phyloP scores from a whole-genome alignment of 768 basidiomycete genomes.

The Hypholoma fasciculare region DNA sequence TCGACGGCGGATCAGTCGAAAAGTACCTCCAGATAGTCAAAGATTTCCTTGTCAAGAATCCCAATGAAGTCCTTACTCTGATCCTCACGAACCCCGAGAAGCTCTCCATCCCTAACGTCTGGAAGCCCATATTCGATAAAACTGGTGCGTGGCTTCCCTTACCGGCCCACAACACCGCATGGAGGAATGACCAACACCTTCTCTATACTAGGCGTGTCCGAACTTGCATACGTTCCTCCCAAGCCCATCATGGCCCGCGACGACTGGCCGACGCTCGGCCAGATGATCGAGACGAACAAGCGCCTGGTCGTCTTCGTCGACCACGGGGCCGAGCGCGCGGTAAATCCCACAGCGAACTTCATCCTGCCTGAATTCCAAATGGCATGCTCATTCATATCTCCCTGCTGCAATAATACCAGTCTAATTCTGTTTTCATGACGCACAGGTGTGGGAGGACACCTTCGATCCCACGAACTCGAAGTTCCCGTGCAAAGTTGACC shows the following conservation, averaged over 20 bases:
- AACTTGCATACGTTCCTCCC: conserved; percentile 52
- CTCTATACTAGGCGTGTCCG: conserved; percentile 29
- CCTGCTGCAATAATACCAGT: background rate
- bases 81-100: conserved; percentile 68
- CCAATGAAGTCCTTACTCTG: conserved; percentile 63
- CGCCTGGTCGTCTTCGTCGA: conserved; percentile 66
- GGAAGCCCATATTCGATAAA: conserved; percentile 51
- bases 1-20: conserved; percentile 51
- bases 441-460: conserved; percentile 55
- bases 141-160: conserved; percentile 35
- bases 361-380: conserved; percentile 60
- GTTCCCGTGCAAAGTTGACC: conserved; percentile 57
- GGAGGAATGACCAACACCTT: too few species aligned
- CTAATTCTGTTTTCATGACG: background rate
- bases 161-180: too few species aligned
- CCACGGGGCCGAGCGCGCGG: conserved; percentile 36
- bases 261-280: conserved; percentile 64
- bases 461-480: conserved; percentile 45
- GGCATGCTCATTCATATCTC: conserved; percentile 25
- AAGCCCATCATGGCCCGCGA: conserved; percentile 37
- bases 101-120: conserved; percentile 42
- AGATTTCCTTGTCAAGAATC: conserved; percentile 55
- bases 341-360: conserved; percentile 35
- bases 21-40: conserved; percentile 52
- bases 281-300: conserved; percentile 56